Conservation (phyloP, 2,329 filamentous ascomycete species). For the Aspergillus sp. region DNA sequence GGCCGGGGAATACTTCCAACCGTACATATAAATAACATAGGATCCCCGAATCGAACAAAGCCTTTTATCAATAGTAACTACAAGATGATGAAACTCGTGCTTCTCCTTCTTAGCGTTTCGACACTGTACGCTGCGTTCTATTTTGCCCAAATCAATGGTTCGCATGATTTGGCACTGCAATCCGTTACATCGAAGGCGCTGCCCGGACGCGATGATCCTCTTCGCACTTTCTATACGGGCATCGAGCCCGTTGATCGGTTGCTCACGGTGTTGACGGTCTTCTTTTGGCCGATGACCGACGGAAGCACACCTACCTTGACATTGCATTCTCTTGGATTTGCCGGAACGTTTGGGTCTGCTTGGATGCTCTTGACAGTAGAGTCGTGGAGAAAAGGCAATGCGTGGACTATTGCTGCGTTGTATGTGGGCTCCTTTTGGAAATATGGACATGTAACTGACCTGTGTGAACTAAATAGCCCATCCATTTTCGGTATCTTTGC, state of each 20-base stretch:
- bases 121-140: conserved; percentile 29
- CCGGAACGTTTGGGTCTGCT: conserved; percentile 36
- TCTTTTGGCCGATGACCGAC: conserved; percentile 37
- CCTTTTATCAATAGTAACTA: neutral
- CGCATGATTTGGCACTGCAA: conserved; percentile 14
- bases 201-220: conserved; percentile 18
- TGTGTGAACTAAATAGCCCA: conserved; percentile 17
- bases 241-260: conserved; percentile 25
- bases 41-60: neutral
- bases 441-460: conserved; percentile 3
- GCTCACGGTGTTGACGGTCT: conserved; percentile 26
- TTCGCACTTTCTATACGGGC: conserved; percentile 30
- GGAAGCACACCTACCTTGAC: conserved; percentile 29
- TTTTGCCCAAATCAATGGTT: conserved; percentile 27
- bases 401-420: conserved; percentile 36
- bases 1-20: neutral
- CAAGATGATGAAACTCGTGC: conserved; percentile 16
- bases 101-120: conserved; percentile 25
- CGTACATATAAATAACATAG: neutral
- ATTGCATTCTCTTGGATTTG: conserved; percentile 34
- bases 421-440: conserved; percentile 19
- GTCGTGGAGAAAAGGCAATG: conserved; percentile 39
- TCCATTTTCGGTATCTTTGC: conserved; percentile 35
- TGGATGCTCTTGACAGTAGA: conserved; percentile 42
- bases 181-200: conserved; percentile 19